Percentiles rank a stretch among this genome's conserved stretches.
Conservation (phyloP, 495 filamentous ascomycete species). For the Neurospora sublineolata region DNA sequence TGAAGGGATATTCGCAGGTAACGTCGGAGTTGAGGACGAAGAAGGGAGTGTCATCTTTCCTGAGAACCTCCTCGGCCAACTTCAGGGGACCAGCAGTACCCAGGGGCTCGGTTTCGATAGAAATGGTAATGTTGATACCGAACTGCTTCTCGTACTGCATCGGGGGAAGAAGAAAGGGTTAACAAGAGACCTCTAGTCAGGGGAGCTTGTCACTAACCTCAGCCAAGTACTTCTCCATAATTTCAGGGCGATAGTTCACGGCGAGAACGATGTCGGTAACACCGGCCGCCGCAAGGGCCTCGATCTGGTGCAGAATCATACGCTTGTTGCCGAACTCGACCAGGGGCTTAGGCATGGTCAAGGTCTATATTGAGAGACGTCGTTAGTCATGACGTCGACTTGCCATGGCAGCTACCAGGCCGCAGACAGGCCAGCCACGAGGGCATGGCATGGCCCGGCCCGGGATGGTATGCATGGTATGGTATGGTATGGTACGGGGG, state of each 20-base stretch:
- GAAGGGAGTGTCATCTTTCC: constrained; percentile 87
- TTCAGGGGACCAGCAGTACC: constrained; percentile 95
- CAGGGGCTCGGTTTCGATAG: constrained; percentile 87
- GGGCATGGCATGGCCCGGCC: neutral
- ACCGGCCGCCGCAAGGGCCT: constrained; percentile 85
- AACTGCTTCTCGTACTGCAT: constrained; percentile 79
- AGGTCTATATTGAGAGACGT: constrained; percentile 47
- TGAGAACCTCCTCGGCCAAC: constrained; percentile 85
- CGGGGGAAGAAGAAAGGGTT: neutral
- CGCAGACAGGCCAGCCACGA: neutral
- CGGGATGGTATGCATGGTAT: constrained; percentile 4
- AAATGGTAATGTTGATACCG: constrained; percentile 90
- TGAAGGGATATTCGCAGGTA: constrained; percentile 96
- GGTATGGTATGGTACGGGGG: constrained; percentile 2
- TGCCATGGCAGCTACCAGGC: constrained; percentile 4
- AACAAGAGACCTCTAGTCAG: neutral
- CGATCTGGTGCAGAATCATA: constrained; percentile 98
- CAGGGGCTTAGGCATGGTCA: constrained; percentile 92
- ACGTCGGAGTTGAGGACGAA: constrained; percentile 99
- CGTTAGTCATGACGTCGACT: constrained; percentile 14
- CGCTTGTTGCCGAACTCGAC: constrained; percentile 98
- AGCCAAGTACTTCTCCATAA: constrained; percentile 62
- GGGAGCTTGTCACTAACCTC: constrained; percentile 26
- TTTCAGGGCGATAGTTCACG: constrained; percentile 96
- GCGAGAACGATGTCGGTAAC: constrained; percentile 97